Evolutionary conservation across 2,329 filamentous ascomycete species (phyloP).

Genomic region (Orbilia ellipsospora): DNA sequence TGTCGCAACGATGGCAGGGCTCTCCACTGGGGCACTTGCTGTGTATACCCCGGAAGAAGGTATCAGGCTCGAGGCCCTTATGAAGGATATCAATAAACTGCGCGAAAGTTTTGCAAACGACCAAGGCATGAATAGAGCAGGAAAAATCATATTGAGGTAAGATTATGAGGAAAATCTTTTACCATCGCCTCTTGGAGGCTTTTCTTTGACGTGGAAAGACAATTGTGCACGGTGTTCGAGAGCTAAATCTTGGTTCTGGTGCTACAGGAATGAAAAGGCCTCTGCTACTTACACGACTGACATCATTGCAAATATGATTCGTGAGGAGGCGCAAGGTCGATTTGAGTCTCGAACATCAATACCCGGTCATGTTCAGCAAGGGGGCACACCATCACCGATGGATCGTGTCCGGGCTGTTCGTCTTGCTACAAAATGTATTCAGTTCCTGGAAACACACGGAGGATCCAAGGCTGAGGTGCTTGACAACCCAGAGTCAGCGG

Average conservation of each 20-base stretch:
- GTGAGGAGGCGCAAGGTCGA: constrained; percentile 87
- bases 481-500: constrained; percentile 73
- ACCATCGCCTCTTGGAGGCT: no score
- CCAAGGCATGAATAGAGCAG: constrained; percentile 86
- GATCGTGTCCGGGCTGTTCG: constrained; percentile 91
- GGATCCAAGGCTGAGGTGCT: constrained; percentile 76
- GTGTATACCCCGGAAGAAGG: constrained; percentile 98
- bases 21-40: constrained; percentile 89
- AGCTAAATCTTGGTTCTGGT: no score
- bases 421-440: constrained; percentile 91
- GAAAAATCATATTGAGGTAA: constrained; percentile 83
- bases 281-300: constrained; percentile 91
- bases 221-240: no score
- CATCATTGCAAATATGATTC: constrained; percentile 94
- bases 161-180: not conserved
- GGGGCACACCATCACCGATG: constrained; percentile 92
- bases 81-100: constrained; percentile 87
- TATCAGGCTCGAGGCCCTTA: constrained; percentile 91
- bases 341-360: constrained; percentile 94
- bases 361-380: constrained; percentile 93
- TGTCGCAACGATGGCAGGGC: constrained; percentile 86
- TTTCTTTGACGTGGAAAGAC: no score
- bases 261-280: constrained; percentile 79
- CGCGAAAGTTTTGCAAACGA: constrained; percentile 86
- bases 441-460: constrained; percentile 84